A percentile compares a stretch with the other conserved stretches of the same genome.
These are phyloP conservation scores for Bidens hawaiensis DNA, from an alignment of 140 eudicot species.

Conservation along the genomic window DNA sequence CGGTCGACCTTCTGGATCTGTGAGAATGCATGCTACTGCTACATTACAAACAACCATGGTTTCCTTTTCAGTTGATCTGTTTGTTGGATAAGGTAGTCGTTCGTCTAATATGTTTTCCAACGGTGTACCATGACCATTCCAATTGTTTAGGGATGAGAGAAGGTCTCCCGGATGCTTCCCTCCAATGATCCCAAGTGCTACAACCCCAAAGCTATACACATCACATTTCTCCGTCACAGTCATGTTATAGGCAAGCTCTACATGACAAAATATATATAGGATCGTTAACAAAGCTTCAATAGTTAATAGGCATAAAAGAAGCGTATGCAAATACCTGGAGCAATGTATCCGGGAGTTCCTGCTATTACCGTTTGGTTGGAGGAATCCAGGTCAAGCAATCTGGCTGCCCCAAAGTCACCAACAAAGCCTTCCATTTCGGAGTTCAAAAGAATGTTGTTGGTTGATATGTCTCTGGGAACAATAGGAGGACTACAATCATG, in stretches of 20 bases:
- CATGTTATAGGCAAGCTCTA: too few relatives aligned
- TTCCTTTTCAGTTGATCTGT: not conserved
- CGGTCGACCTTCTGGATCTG: too few relatives aligned
- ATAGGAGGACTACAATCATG: too few relatives aligned
- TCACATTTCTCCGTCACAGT: too few relatives aligned
- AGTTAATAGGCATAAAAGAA: not conserved
- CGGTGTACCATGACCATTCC: not conserved
- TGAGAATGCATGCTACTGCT: too few relatives aligned
- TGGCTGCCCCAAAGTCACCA: slow-evolving; percentile 24
- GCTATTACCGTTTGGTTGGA: slow-evolving; percentile 10
- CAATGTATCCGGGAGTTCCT: slow-evolving; percentile 18
- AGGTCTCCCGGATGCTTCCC: slow-evolving; percentile 9
- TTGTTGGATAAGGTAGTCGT: slow-evolving; percentile 2
- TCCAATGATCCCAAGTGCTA: slow-evolving; percentile 16
- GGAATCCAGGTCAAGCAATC: slow-evolving; percentile 6
- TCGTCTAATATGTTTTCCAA: not conserved
- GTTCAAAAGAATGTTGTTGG: too few relatives aligned
- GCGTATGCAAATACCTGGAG: slow-evolving; percentile 5
- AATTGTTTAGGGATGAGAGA: not conserved
- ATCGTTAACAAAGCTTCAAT: not conserved
- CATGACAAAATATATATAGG: too few relatives aligned
- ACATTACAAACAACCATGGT: not conserved
- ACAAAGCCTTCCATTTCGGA: too few relatives aligned
- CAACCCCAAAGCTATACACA: slow-evolving; percentile 19
- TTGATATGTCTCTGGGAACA: too few relatives aligned